These are phyloP conservation scores for Vaccinium darrowii DNA, from an alignment of 148 eudicot species.

Conservation along the genomic window DNA sequence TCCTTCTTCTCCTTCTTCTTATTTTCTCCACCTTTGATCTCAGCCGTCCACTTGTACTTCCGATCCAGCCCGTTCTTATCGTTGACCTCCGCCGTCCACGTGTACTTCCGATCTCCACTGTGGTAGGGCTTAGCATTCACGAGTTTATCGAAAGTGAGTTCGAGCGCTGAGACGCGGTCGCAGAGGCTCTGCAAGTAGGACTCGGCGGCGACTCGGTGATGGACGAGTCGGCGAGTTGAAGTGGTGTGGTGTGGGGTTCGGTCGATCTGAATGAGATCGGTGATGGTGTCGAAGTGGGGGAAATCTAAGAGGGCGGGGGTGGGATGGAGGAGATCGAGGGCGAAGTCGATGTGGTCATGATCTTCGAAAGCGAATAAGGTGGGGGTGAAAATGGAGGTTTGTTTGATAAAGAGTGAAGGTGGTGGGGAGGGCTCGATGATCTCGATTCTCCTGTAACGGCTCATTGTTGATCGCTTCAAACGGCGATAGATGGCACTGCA, in stretches of 20 bases:
- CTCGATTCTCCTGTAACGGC: slow-evolving; percentile 41
- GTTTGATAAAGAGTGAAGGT: slow-evolving; percentile 25
- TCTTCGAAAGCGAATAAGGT: slow-evolving; percentile 24
- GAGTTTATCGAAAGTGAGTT: slow-evolving; percentile 50
- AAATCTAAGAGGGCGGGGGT: slow-evolving; percentile 24
- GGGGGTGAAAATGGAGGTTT: slow-evolving; percentile 38
- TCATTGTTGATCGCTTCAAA: slow-evolving; percentile 25
- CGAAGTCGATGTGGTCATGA: slow-evolving; percentile 30
- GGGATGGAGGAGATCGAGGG: slow-evolving; percentile 39
- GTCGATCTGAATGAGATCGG: slow-evolving; percentile 53
- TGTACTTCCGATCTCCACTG: slow-evolving; percentile 47
- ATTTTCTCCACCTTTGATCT: slow-evolving; percentile 52
- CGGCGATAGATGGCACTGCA: neutral
- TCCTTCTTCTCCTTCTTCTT: slow-evolving; percentile 34
- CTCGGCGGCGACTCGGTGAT: slow-evolving; percentile 25
- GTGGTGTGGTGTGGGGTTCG: slow-evolving; percentile 33
- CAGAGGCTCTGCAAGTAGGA: slow-evolving; percentile 42
- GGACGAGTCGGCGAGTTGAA: slow-evolving; percentile 32
- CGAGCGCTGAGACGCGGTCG: slow-evolving; percentile 71
- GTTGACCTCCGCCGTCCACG: slow-evolving; percentile 60
- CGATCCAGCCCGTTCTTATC: slow-evolving; percentile 21
- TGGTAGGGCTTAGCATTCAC: slow-evolving; percentile 18
- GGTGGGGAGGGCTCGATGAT: slow-evolving; percentile 29
- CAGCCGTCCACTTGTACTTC: slow-evolving; percentile 59
- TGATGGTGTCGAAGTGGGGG: slow-evolving; percentile 30